Conservation (phyloP, 2,329 filamentous ascomycete genomes). For the Aureobasidium vineae region DNA sequence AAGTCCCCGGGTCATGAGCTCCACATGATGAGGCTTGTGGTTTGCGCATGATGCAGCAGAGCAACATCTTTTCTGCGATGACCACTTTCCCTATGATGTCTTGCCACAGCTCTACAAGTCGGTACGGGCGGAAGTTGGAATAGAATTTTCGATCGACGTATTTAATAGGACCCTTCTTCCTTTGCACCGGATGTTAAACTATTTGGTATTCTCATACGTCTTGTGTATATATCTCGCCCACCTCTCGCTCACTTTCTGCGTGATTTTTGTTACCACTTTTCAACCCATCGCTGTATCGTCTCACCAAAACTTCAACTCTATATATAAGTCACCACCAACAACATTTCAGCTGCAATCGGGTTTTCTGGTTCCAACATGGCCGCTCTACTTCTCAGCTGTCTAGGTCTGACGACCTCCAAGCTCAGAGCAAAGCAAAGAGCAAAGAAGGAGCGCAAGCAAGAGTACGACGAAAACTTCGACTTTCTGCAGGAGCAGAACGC, state of each 20-base stretch:
- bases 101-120: conserved; percentile 7
- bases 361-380: conserved; percentile 28
- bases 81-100: conserved; percentile 8
- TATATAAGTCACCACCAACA: background rate
- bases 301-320: background rate
- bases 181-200: conserved; percentile 9
- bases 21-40: conserved; percentile 18
- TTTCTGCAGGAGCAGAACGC: conserved; percentile 28
- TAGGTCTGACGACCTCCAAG: conserved; percentile 24
- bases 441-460: conserved; percentile 25
- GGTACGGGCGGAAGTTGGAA: conserved; percentile 4
- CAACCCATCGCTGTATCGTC: background rate
- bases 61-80: conserved; percentile 8
- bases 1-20: conserved; percentile 12
- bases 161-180: background rate
- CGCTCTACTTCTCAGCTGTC: conserved; percentile 27
- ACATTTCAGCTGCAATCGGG: conserved; percentile 13
- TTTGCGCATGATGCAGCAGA: conserved; percentile 16
- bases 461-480: conserved; percentile 29
- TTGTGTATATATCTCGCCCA: background rate
- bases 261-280: background rate
- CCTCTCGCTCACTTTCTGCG: background rate
- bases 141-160: conserved; percentile 12
- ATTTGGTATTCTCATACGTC: background rate
- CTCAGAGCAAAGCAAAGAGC: conserved; percentile 23